These are phyloP conservation scores for Trichophyton mentagrophytes DNA, from an alignment of 2,329 filamentous ascomycete genomes.

Conservation along the genomic window DNA sequence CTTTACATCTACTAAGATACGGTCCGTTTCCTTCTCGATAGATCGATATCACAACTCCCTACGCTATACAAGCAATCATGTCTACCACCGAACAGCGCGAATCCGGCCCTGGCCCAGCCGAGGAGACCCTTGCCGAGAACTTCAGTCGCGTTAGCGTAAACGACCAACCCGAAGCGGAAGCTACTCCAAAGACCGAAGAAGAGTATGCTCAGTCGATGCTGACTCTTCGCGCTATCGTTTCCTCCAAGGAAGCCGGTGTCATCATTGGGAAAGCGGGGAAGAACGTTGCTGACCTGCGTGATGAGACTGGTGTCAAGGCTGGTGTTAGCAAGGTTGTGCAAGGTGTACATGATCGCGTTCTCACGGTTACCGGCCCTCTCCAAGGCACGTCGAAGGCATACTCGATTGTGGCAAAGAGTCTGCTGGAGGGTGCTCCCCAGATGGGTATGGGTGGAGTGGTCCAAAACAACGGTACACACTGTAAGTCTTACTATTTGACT, in stretches of 20 bases:
- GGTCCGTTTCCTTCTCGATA: not conserved
- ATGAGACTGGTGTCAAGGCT: slow-evolving; percentile 95
- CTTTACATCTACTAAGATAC: not conserved
- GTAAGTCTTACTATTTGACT: slow-evolving; percentile 45
- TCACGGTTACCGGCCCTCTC: slow-evolving; percentile 85
- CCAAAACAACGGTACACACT: slow-evolving; percentile 79
- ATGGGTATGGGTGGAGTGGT: slow-evolving; percentile 93
- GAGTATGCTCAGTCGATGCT: slow-evolving; percentile 89
- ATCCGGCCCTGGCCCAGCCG: slow-evolving; percentile 44
- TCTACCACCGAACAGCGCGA: slow-evolving; percentile 41
- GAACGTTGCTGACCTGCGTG: slow-evolving; percentile 91
- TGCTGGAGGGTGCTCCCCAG: slow-evolving; percentile 84
- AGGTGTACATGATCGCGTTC: slow-evolving; percentile 89
- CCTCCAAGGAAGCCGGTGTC: slow-evolving; percentile 95
- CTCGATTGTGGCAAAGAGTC: slow-evolving; percentile 75
- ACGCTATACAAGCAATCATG: slow-evolving; percentile 35
- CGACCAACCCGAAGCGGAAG: slow-evolving; percentile 57
- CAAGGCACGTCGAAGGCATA: slow-evolving; percentile 86
- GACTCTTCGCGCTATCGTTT: slow-evolving; percentile 92
- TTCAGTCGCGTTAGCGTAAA: slow-evolving; percentile 55
- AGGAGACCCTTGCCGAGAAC: slow-evolving; percentile 48
- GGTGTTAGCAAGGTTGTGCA: slow-evolving; percentile 98
- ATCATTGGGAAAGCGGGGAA: slow-evolving; percentile 98
- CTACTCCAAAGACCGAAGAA: slow-evolving; percentile 81
- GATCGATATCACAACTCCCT: not conserved